Conservation (phyloP, 306 rosid species). For the Begonia peltatifolia region DNA sequence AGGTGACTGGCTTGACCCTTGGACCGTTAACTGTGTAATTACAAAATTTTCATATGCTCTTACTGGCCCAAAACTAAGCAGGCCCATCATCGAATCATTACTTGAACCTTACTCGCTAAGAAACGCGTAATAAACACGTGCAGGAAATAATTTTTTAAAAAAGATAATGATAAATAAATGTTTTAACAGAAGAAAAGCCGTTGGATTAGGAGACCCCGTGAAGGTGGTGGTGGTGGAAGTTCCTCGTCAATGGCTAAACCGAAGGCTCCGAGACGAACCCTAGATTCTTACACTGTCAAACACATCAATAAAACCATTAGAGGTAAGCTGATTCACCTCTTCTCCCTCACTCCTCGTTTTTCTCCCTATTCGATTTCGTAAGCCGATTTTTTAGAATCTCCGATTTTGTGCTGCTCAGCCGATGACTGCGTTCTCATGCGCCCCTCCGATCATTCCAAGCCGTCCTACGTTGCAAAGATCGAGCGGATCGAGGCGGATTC, state of each 20-base stretch:
- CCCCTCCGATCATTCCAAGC: slow-evolving; percentile 64
- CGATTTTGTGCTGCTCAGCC: slow-evolving; percentile 22
- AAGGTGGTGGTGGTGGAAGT: too few species aligned
- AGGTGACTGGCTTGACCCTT: too few species aligned
- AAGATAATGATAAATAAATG: too few species aligned
- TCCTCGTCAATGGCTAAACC: slow-evolving; percentile 56
- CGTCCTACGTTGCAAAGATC: slow-evolving; percentile 88
- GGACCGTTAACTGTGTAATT: too few species aligned
- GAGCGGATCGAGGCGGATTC: slow-evolving; percentile 91
- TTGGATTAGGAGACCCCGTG: too few species aligned
- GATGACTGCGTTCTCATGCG: slow-evolving; percentile 94
- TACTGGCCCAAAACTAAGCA: too few species aligned
- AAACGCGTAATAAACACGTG: too few species aligned
- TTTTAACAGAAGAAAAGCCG: too few species aligned
- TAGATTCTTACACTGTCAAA: slow-evolving; percentile 85
- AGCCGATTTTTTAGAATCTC: background rate
- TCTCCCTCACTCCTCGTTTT: background rate
- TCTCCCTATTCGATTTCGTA: background rate
- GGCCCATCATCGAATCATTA: too few species aligned
- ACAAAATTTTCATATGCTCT: too few species aligned
- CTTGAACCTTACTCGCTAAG: too few species aligned
- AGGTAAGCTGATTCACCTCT: slow-evolving; percentile 26
- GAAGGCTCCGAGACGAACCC: slow-evolving; percentile 81
- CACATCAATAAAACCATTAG: slow-evolving; percentile 57
- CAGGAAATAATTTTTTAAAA: too few species aligned